Base-by-base conservation (phyloP, 257 asterid genomes). In the Scutellaria galericulata region DNA sequence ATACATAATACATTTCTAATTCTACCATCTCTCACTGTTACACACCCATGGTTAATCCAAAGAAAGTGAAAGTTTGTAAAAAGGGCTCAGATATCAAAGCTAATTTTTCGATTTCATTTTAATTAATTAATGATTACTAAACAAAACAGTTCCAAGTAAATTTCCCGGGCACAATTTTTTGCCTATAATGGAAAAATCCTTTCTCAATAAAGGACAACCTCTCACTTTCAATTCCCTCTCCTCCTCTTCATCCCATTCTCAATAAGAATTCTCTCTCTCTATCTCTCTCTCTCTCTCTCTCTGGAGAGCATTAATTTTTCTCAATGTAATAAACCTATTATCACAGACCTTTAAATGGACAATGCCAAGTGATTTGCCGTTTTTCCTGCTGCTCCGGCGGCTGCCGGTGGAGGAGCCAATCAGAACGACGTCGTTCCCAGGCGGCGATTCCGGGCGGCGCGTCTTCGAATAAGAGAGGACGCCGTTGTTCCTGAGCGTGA, bases 281-380 rank as follows among this genome's bases (percentile, higher is more conserved):
- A 10, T 50, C 71, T 40, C 39, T 54, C 72, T 50, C 68, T 37
- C 56, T 2, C 58, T 46, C 47, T 5, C n/a, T 50, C 71, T 27
- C 71, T 27, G 9, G 59, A 24, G 31, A 45, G 39, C 42, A 22
- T 11, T 61, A 51, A 58, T 12, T 31, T 13, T 5, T 39, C 24
- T 27, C 7, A 11, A 57, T 24, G 12, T 8, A 52, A 57, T n/a
- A 42, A 18, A 55, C 58, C n/a, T 18, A 37, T 10, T 27, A 35
- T 46, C 39, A 70, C 80, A 59, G 70, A 90, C 97, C 98, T 88
- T 92, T 70, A 92, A 84, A 73, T 92, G 96, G 22, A 92, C 96
- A 86, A 84, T 83, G 96, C 95, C 86, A 75, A 65, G 75, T 2
- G 78, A 35, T 78, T 90, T 92, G 60, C 86, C 57, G 77, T 61